Evolutionary conservation across 169 alveolate genomes (phyloP).

Genomic region (Blepharisma undulans): DNA sequence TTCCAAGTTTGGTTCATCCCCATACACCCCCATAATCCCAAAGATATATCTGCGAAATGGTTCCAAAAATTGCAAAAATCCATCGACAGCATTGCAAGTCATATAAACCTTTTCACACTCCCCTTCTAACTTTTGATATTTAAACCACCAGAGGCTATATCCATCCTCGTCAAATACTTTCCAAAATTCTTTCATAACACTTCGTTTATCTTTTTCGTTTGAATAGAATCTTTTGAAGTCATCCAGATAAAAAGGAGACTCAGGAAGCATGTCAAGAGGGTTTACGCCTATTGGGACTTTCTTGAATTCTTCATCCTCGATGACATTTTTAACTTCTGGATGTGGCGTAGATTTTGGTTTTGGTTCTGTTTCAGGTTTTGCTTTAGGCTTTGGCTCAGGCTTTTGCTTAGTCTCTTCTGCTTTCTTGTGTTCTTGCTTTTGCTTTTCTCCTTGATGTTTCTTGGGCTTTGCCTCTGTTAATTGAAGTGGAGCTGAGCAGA

Average conservation of each 20-base stretch:
- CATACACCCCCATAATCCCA: slow-evolving; percentile 93
- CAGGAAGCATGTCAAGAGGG: slow-evolving; percentile 88
- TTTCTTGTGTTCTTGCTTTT: slow-evolving; percentile 1
- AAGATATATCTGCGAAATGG: slow-evolving; percentile 91
- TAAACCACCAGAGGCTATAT: slow-evolving; percentile 90
- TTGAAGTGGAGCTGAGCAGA: not conserved
- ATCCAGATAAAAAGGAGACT: slow-evolving; percentile 87
- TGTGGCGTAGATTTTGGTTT: slow-evolving; percentile 14
- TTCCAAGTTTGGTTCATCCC: slow-evolving; percentile 91
- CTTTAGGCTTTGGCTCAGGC: not conserved
- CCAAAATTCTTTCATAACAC: slow-evolving; percentile 90
- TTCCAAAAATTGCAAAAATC: slow-evolving; percentile 94
- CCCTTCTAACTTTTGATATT: slow-evolving; percentile 93
- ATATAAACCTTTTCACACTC: slow-evolving; percentile 91
- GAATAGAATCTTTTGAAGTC: slow-evolving; percentile 93
- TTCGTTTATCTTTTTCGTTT: slow-evolving; percentile 90
- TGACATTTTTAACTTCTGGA: slow-evolving; percentile 25
- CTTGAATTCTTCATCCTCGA: slow-evolving; percentile 20
- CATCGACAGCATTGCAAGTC: slow-evolving; percentile 92
- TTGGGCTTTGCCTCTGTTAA: slow-evolving; percentile 2
- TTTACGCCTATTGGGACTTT: slow-evolving; percentile 38
- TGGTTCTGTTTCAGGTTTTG: not conserved
- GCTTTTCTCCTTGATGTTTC: slow-evolving; percentile 8
- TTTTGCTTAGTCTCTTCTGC: not conserved
- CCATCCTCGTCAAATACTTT: slow-evolving; percentile 86